Percentiles rank a stretch among this genome's conserved stretches.
These are phyloP conservation scores for Dictyophora rubrovolvata DNA, from an alignment of 768 basidiomycete genomes.

Conservation along the genomic window DNA sequence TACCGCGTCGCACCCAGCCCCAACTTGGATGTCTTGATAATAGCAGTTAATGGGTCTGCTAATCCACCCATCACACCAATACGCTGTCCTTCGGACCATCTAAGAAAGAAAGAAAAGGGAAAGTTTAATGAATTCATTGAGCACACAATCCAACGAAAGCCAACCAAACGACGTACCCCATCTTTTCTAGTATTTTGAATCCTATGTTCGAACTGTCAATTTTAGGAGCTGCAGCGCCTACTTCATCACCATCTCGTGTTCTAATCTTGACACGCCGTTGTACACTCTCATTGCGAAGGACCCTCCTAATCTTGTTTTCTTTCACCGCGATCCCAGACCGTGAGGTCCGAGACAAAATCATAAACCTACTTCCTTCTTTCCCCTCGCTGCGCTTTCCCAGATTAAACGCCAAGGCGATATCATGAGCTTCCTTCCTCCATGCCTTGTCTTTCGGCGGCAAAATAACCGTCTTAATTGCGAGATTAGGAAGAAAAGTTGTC, in stretches of 20 bases:
- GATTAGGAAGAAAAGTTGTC: slow-evolving; percentile 46
- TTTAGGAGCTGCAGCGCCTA: slow-evolving; percentile 81
- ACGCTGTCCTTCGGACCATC: slow-evolving; percentile 68
- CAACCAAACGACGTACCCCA: slow-evolving; percentile 47
- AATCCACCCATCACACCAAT: slow-evolving; percentile 64
- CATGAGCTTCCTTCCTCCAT: slow-evolving; percentile 64
- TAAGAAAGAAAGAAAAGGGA: slow-evolving; percentile 5
- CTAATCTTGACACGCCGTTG: slow-evolving; percentile 14
- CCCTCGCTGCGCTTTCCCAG: slow-evolving; percentile 75
- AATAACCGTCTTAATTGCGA: slow-evolving; percentile 42
- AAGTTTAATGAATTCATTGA: neutral
- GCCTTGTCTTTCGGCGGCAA: slow-evolving; percentile 74
- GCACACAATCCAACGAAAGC: neutral
- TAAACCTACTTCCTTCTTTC: slow-evolving; percentile 58
- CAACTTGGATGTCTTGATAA: slow-evolving; percentile 79
- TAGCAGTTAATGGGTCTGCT: slow-evolving; percentile 66
- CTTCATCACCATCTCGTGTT: slow-evolving; percentile 77
- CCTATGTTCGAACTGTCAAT: slow-evolving; percentile 75
- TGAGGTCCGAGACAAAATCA: slow-evolving; percentile 62
- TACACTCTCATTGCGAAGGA: slow-evolving; percentile 17
- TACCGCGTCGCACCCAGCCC: slow-evolving; percentile 57
- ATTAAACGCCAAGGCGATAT: slow-evolving; percentile 68
- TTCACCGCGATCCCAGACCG: too few species aligned
- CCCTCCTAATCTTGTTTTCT: slow-evolving; percentile 43
- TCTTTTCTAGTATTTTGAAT: slow-evolving; percentile 74